Percentiles rank a stretch among this genome's conserved stretches.
Conservation (phyloP, 2,329 filamentous ascomycete species). For the Botryotinia calthae region DNA sequence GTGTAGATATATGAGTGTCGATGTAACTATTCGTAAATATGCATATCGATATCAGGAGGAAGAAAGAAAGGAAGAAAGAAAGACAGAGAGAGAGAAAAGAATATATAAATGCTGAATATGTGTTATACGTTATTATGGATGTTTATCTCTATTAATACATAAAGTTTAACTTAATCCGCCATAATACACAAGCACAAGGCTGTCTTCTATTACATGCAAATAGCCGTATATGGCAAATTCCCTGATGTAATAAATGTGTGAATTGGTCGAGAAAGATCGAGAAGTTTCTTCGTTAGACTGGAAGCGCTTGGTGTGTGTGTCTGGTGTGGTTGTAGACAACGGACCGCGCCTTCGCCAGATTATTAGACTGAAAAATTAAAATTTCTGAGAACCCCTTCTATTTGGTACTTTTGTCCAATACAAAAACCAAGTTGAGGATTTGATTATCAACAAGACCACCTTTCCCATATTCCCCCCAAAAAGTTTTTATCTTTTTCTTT, state of each 20-base stretch:
- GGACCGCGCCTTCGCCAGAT: constrained; percentile 13
- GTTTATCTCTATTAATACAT: background rate
- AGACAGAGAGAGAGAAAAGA: background rate
- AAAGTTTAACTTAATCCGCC: background rate
- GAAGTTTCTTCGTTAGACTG: constrained; percentile 16
- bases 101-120: no score
- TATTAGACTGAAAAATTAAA: constrained; percentile 17
- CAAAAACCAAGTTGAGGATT: background rate
- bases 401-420: background rate
- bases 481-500: background rate
- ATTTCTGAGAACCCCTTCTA: background rate
- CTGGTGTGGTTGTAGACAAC: background rate
- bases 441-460: background rate
- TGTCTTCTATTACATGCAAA: background rate
- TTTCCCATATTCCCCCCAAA: background rate
- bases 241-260: background rate
- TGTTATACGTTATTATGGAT: background rate
- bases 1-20: no score
- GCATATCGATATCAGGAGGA: background rate
- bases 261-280: constrained; percentile 18
- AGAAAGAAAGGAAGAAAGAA: no score
- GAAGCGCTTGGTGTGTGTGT: background rate
- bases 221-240: background rate
- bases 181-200: background rate
- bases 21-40: no score